These are phyloP conservation scores for Moelleriella libera DNA, from an alignment of 2,329 filamentous ascomycete genomes.

Conservation along the genomic window DNA sequence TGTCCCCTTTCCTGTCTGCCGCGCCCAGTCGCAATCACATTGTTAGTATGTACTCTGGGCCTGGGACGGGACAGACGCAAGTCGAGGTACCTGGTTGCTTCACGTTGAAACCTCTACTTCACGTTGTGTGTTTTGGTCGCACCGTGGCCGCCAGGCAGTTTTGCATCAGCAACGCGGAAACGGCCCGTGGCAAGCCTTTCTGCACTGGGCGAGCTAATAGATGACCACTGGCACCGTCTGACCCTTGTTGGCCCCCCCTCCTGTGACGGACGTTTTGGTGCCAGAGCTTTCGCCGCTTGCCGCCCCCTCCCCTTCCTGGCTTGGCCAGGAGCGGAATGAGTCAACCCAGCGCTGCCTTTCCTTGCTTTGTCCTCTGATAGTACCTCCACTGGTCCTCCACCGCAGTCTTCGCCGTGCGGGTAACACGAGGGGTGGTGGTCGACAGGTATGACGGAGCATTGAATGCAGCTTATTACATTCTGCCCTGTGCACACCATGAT, in stretches of 20 bases:
- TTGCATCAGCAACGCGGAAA: not conserved
- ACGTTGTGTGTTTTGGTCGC: not conserved
- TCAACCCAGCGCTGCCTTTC: no score
- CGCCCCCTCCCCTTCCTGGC: no score
- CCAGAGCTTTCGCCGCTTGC: no score
- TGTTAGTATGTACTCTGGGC: no score
- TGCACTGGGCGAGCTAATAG: not conserved
- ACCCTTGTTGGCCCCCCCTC: not conserved
- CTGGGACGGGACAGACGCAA: not conserved
- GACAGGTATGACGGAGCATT: no score
- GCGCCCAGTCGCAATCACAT: not conserved
- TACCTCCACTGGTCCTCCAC: not conserved
- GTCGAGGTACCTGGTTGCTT: not conserved
- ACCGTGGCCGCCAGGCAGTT: not conserved
- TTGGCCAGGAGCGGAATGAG: no score
- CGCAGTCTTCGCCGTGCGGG: not conserved
- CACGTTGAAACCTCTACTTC: not conserved
- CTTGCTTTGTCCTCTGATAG: not conserved
- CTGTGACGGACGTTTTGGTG: no score
- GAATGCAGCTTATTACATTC: no score
- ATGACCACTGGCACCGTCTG: no score
- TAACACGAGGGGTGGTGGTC: not conserved
- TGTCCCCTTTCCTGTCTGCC: not conserved
- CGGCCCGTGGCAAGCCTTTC: not conserved
- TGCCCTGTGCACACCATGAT: no score